phyloP scores from a whole-genome alignment of 2,329 filamentous ascomycete genomes.

The Camillea tinctor region DNA sequence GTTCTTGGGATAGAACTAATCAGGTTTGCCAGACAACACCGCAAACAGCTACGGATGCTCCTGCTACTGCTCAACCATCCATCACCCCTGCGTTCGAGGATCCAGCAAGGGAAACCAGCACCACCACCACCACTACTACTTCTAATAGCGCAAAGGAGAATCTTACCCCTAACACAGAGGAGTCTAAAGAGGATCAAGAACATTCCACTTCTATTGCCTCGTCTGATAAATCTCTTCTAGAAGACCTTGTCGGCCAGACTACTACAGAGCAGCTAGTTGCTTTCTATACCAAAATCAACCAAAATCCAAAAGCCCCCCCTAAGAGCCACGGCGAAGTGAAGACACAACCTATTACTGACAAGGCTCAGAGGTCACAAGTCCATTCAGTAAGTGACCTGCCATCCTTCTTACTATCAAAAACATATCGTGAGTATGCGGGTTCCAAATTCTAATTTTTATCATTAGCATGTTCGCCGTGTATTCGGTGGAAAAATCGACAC shows the following conservation, averaged over 20 bases:
- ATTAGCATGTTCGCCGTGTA: conserved; percentile 67
- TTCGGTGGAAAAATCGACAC: conserved; percentile 80
- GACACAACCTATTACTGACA: conserved; percentile 29
- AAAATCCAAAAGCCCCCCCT: conserved; percentile 16
- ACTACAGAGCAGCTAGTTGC: conserved; percentile 24
- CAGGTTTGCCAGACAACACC: background rate
- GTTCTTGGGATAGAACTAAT: background rate
- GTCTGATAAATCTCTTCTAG: conserved; percentile 21
- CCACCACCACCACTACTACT: too few species aligned
- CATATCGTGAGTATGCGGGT: background rate
- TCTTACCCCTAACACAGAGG: conserved; percentile 3
- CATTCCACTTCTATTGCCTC: conserved; percentile 13
- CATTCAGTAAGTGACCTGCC: conserved; percentile 45
- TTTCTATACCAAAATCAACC: conserved; percentile 23
- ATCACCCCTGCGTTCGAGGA: too few species aligned
- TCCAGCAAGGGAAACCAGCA: background rate
- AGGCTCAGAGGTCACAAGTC: conserved; percentile 33
- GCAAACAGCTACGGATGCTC: background rate
- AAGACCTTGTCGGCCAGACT: conserved; percentile 23
- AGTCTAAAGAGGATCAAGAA: conserved; percentile 4
- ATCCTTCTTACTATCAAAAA: too few species aligned
- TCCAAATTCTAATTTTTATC: conserved; percentile 16
- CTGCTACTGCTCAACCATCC: background rate
- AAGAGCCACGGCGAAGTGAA: conserved; percentile 22
- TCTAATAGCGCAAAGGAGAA: background rate